Evolutionary conservation across 1,139 yeast species (phyloP).

Genomic region (Schwanniomyces etchellsii): DNA sequence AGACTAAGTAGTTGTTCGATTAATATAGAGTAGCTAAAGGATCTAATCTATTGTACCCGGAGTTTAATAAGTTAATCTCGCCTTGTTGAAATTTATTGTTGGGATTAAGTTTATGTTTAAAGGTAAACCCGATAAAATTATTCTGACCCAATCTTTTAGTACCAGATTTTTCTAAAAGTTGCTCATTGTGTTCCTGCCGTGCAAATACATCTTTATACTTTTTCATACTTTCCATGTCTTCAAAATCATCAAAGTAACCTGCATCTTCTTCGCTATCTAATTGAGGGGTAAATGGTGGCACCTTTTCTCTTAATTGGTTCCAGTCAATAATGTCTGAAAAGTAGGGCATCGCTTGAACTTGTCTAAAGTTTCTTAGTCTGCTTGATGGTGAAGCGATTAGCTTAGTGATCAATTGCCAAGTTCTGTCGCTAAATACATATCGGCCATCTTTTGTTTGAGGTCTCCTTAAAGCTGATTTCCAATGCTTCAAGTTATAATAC

Average conservation of each 20-base stretch:
- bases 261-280: conserved; percentile 96
- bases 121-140: conserved; percentile 93
- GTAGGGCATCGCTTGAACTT: conserved; percentile 73
- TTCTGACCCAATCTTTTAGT: conserved; percentile 32
- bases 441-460: conserved; percentile 92
- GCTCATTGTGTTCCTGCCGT: conserved; percentile 80
- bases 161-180: conserved; percentile 60
- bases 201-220: conserved; percentile 96
- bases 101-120: conserved; percentile 77
- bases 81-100: conserved; percentile 42
- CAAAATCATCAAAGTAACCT: conserved; percentile 97
- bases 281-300: conserved; percentile 96
- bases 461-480: conserved; percentile 83
- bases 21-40: conserved; percentile 45
- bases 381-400: conserved; percentile 75
- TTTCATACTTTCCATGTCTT: conserved; percentile 94
- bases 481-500: conserved; percentile 85
- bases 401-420: conserved; percentile 83
- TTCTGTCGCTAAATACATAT: conserved; percentile 89
- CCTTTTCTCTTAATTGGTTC: conserved; percentile 57
- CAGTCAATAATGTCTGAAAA: conserved; percentile 76
- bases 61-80: conserved; percentile 31
- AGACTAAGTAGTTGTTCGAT: conserved; percentile 4
- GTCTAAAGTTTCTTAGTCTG: conserved; percentile 73
- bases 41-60: conserved; percentile 20